Conservation (phyloP, 2,329 filamentous ascomycete species). For the Diaporthe citriasiana region DNA sequence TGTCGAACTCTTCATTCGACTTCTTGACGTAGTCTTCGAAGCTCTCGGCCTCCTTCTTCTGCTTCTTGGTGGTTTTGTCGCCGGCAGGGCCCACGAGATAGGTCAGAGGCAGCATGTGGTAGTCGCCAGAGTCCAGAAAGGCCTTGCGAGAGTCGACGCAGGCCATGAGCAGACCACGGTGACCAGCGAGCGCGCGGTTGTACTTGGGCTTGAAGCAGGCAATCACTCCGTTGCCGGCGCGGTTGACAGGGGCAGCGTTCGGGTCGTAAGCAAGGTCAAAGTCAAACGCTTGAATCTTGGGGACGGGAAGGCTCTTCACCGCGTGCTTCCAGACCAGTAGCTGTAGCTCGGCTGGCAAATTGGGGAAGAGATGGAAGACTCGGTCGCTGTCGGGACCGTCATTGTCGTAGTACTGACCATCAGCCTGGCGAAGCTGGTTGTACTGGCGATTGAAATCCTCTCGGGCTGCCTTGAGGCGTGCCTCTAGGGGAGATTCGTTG, state of each 20-base stretch:
- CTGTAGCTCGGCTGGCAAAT: constrained; percentile 8
- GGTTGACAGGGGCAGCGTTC: neutral
- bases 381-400: neutral
- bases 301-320: neutral
- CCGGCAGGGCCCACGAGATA: neutral
- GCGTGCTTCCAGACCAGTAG: neutral
- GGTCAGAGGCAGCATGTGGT: neutral
- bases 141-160: neutral
- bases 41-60: neutral
- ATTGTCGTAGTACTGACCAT: neutral
- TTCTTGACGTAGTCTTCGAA: neutral
- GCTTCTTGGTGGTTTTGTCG: neutral
- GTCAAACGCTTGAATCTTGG: neutral
- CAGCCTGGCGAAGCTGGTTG: neutral
- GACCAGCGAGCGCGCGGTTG: neutral
- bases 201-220: constrained; percentile 12
- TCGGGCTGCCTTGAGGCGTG: neutral
- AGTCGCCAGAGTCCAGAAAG: neutral
- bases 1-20: neutral
- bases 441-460: neutral
- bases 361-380: neutral
- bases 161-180: neutral
- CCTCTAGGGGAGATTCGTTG: neutral
- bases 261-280: constrained; percentile 12
- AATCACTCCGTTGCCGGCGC: neutral